Percentiles rank a stretch among this genome's conserved stretches.
Conservation (phyloP, 768 basidiomycete genomes). For the Boletus pseudo-olivaceus region DNA sequence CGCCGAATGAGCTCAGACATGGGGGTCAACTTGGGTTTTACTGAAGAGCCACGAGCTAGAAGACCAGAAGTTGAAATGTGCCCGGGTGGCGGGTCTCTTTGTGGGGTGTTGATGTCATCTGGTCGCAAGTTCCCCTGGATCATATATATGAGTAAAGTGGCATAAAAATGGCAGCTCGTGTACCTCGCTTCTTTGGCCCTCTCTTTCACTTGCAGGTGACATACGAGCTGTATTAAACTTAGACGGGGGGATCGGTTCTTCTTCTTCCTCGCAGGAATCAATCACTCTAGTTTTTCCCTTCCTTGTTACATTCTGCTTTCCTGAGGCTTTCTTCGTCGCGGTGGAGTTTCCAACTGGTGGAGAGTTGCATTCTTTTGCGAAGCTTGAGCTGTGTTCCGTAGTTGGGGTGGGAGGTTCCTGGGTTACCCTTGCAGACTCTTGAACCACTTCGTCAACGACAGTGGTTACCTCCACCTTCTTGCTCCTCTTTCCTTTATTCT, state of each 20-base stretch:
- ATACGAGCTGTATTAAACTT: neutral
- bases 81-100: conserved; percentile 3
- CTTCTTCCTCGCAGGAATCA: conserved; percentile 27
- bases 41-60: conserved; percentile 35
- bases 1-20: conserved; percentile 77
- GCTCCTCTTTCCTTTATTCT: conserved; percentile 26
- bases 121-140: conserved; percentile 14
- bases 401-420: conserved; percentile 1
- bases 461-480: conserved; percentile 19
- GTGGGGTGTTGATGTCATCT: neutral
- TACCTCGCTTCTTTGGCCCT: conserved; percentile 18
- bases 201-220: conserved; percentile 1
- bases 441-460: conserved; percentile 10
- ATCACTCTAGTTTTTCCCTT: conserved; percentile 32
- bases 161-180: neutral
- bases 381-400: conserved; percentile 1
- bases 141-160: neutral
- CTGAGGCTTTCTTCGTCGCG: conserved; percentile 20
- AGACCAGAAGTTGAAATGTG: conserved; percentile 7
- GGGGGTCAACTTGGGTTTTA: conserved; percentile 54
- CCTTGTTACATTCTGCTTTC: conserved; percentile 7
- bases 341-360: neutral
- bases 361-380: neutral
- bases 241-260: conserved; percentile 2
- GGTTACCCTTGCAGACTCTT: neutral